Conservation (phyloP, 768 basidiomycete species). For the Amanita fuliginea region DNA sequence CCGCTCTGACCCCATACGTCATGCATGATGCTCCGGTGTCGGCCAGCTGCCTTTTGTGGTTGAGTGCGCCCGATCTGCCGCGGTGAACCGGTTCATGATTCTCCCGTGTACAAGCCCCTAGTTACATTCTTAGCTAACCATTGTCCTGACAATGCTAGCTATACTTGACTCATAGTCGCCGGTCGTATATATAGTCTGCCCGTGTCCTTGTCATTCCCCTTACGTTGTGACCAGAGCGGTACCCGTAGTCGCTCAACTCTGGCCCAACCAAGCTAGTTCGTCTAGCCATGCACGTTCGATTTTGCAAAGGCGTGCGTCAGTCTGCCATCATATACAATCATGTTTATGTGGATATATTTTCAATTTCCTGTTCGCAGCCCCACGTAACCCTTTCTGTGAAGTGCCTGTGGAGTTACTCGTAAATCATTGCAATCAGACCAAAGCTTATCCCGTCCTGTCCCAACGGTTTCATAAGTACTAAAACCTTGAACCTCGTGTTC, state of each 20-base stretch:
- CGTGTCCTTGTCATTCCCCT: not conserved
- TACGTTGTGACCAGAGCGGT: not conserved
- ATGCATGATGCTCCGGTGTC: not conserved
- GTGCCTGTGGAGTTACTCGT: not conserved
- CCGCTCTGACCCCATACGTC: not conserved
- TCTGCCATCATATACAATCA: not conserved
- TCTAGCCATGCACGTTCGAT: not conserved
- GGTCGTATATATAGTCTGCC: not conserved
- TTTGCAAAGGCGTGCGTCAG: not conserved
- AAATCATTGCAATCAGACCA: not conserved
- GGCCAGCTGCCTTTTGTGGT: not conserved
- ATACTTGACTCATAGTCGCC: not conserved
- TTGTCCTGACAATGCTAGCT: not conserved
- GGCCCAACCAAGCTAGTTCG: not conserved
- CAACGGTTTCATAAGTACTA: not conserved
- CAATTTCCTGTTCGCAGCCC: not conserved
- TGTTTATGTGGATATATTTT: not conserved
- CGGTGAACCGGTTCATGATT: not conserved
- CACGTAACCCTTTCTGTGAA: not conserved
- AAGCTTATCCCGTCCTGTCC: too few relatives aligned
- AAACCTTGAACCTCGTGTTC: slow-evolving; percentile 1
- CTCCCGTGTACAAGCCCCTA: not conserved
- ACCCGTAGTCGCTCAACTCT: not conserved
- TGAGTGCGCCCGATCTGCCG: not conserved
- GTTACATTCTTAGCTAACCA: slow-evolving; percentile 3